phyloP scores from a whole-genome alignment of 1,139 yeast genomes.

The Blastobotrys illinoisensis region DNA sequence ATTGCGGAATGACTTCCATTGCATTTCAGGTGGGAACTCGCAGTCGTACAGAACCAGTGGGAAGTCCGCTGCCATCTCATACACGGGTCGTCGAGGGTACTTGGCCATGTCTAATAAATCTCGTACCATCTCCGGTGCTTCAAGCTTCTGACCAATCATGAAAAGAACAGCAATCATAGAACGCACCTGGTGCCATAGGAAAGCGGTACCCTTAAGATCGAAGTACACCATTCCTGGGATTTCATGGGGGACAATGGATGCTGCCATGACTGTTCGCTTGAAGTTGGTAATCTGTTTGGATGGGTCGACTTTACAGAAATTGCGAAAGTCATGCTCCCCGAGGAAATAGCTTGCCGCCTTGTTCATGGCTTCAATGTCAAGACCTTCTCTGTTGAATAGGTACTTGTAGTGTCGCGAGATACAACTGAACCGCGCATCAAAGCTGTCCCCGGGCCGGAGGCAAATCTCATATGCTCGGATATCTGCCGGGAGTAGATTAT shows the following conservation, averaged over 20 bases:
- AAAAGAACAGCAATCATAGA: constrained; percentile 87
- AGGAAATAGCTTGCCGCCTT: constrained; percentile 59
- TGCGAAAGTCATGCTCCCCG: constrained; percentile 87
- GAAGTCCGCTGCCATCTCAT: constrained; percentile 88
- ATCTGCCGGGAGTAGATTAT: constrained; percentile 73
- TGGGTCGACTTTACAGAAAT: constrained; percentile 91
- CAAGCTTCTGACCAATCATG: constrained; percentile 73
- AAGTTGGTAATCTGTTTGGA: constrained; percentile 84
- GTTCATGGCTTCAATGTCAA: constrained; percentile 64
- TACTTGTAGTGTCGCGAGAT: constrained; percentile 77
- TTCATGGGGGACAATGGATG: constrained; percentile 23
- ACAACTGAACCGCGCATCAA: constrained; percentile 94
- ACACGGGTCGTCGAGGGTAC: constrained; percentile 68
- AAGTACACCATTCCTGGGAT: constrained; percentile 47
- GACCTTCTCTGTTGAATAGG: constrained; percentile 48
- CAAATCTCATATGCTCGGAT: constrained; percentile 79
- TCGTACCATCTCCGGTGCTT: constrained; percentile 50
- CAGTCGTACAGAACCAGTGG: constrained; percentile 89
- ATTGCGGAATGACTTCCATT: constrained; percentile 46
- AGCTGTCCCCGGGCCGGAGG: constrained; percentile 71
- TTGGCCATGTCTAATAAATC: constrained; percentile 54
- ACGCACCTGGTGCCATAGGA: constrained; percentile 96
- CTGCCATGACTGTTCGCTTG: constrained; percentile 45
- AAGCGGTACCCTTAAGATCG: constrained; percentile 83
- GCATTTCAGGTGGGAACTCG: constrained; percentile 55